phyloP scores from a whole-genome alignment of 2,329 filamentous ascomycete genomes.

The Paecilomyces formosus region DNA sequence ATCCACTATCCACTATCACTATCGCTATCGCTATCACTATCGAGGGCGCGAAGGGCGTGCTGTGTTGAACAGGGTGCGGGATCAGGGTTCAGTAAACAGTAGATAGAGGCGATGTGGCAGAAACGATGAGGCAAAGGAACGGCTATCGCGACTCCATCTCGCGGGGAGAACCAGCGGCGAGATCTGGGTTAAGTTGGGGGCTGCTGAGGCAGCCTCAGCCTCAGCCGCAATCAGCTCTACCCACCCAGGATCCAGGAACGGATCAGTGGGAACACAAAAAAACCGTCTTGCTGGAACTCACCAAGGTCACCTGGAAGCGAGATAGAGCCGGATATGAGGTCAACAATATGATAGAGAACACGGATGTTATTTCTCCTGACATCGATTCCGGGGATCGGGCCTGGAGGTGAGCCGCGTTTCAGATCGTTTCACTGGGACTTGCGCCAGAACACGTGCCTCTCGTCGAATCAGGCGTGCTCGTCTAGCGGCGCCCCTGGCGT shows the following conservation, averaged over 20 bases:
- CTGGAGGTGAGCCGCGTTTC: neutral
- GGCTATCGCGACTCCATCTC: constrained; percentile 3
- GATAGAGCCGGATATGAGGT: neutral
- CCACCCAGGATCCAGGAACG: neutral
- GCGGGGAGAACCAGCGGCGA: neutral
- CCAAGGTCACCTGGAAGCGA: neutral
- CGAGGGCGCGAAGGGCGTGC: neutral
- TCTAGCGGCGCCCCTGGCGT: neutral
- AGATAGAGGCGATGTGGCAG: neutral
- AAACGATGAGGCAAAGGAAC: neutral
- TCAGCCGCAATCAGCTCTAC: neutral
- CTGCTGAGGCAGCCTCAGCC: neutral
- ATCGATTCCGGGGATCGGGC: neutral
- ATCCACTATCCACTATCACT: neutral
- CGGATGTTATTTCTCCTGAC: neutral
- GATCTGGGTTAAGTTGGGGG: neutral
- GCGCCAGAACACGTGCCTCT: neutral
- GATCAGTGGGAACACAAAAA: neutral
- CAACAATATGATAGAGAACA: neutral
- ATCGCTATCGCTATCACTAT: too few species aligned
- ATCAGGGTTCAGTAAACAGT: neutral
- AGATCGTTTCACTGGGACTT: neutral
- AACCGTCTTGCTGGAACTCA: neutral
- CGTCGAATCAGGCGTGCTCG: neutral
- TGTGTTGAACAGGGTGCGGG: neutral